Percentiles rank a stretch among this genome's conserved stretches.
Evolutionary conservation across 441 rosid genomes (phyloP).

Genomic region (Cnidoscolus chayamansa): DNA sequence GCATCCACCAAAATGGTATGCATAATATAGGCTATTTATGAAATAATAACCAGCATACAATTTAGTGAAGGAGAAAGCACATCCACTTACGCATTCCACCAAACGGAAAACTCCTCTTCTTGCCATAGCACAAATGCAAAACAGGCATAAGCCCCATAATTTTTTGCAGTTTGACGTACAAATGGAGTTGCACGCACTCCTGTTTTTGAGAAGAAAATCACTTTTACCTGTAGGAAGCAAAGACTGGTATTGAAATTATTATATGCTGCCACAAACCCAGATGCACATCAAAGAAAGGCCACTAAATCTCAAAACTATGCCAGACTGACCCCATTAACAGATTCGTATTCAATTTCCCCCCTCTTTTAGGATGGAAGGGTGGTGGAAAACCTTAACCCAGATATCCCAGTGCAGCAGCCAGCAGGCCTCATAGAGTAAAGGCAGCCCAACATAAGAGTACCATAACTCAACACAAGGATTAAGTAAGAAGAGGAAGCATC

Average conservation of each 20-base stretch:
- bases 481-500: background rate
- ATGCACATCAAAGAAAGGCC: slow-evolving; percentile 8
- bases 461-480: background rate
- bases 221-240: slow-evolving; percentile 63
- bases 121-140: slow-evolving; percentile 82
- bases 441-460: background rate
- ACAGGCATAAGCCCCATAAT: slow-evolving; percentile 76
- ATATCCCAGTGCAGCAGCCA: background rate
- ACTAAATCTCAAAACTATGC: background rate
- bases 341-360: background rate
- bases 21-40: background rate
- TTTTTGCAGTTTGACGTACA: slow-evolving; percentile 74
- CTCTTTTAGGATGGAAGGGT: background rate
- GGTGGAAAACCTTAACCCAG: background rate
- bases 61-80: slow-evolving; percentile 19
- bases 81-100: slow-evolving; percentile 89
- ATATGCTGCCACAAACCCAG: background rate
- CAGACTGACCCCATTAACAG: background rate
- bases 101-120: slow-evolving; percentile 86
- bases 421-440: background rate
- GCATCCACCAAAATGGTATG: background rate
- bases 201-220: slow-evolving; percentile 92
- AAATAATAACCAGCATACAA: background rate
- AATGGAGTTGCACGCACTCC: slow-evolving; percentile 93
- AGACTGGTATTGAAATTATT: slow-evolving; percentile 10